Evolutionary conservation across 2,329 filamentous ascomycete species (phyloP).

Genomic region (Byssochlamys sp.): DNA sequence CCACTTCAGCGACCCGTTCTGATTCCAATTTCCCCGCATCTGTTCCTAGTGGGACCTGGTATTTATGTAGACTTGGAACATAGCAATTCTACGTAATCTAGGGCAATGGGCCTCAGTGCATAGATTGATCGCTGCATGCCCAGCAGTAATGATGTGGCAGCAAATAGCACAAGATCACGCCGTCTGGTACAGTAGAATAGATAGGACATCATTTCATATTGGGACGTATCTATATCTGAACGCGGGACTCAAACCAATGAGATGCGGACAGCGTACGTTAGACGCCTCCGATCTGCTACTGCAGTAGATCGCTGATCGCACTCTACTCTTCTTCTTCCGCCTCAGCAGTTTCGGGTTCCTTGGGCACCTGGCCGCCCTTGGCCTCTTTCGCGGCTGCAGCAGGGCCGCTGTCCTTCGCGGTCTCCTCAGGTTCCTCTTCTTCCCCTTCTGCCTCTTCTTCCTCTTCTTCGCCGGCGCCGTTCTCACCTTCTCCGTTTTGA

Average conservation of each 20-base stretch:
- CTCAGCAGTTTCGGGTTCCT: conserved; percentile 9
- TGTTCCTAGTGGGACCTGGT: not conserved
- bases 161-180: not conserved
- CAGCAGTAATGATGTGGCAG: not conserved
- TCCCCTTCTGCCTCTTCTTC: conserved; percentile 12
- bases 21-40: not conserved
- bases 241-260: not conserved
- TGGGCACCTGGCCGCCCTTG: conserved; percentile 7
- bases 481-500: conserved; percentile 30
- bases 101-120: not conserved
- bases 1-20: not conserved
- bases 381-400: conserved; percentile 12
- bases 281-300: not conserved
- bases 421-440: conserved; percentile 9
- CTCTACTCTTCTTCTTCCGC: conserved; percentile 10
- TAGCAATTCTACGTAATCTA: not conserved
- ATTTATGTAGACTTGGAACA: not conserved
- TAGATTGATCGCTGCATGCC: not conserved
- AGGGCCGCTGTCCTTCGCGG: conserved; percentile 19
- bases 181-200: too few relatives aligned
- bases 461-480: conserved; percentile 8
- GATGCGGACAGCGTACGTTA: not conserved
- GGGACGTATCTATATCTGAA: not conserved
- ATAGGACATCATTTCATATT: not conserved
- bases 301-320: not conserved